Evolutionary conservation across 1,284 basidiomycete genomes (phyloP), one percentile per base, ranked within the genome.

Genomic region (Meira nashicola): DNA sequence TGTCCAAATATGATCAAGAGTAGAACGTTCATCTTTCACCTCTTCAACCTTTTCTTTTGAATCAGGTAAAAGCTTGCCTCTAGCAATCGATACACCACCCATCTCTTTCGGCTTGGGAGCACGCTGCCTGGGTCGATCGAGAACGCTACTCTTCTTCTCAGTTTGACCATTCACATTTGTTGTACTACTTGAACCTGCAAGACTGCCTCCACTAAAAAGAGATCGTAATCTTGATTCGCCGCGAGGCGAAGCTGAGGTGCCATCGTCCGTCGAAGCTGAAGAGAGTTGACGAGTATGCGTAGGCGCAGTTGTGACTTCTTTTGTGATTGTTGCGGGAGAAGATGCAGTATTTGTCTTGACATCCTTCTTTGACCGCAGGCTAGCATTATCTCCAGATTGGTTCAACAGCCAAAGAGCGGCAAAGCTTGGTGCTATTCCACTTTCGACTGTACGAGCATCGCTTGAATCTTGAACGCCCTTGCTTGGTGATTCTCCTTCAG

Each of bases 381-480:
- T 33, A 33, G 3, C 4, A 33, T 33, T 33, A 8, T 33, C 28
- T 8, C 28, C 28, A 12, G 57, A 54, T 28, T 65, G 63, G 38
- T 69, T 68, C 23, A 70, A 60, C 12, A 74, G 57, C 70, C 71
- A 74, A 1, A 68, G 48, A n/a, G 70, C 72, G 19, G 72, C 70
- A 43, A 74, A 54, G 55, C 67, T 70, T 2, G 70, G 67, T 1
- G 68, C 72, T 19, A 74, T 55, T 11, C 59, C 68, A 12, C 66
- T 65, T 28, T 62, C 62, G 33, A 60, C 50, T 41, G 68, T 72
- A 47, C 61, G 17, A 14, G 46, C 46, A 48, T 48, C 46, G 21
- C 46, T 48, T 5, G 17, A 21, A 21, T 48, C 46, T 17, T 4
- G 46, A 3, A 21, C 25, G 7, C 12, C 12, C 60, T 19, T 60